Evolutionary conservation across 2,329 filamentous ascomycete species (phyloP).

Genomic region (Stachybotrys echinatus): DNA sequence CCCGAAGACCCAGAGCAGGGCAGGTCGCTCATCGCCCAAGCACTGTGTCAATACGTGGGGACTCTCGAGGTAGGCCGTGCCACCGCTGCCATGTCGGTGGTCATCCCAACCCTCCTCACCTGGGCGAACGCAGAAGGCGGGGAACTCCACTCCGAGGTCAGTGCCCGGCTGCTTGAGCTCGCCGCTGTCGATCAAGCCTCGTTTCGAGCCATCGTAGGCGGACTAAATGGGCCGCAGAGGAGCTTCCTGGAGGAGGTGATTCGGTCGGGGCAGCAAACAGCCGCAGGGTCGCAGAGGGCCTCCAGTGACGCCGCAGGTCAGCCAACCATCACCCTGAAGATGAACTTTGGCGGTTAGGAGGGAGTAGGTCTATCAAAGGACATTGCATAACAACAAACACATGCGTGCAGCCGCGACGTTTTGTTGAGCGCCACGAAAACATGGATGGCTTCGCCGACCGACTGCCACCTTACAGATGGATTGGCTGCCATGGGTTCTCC

Average conservation of each 20-base stretch:
- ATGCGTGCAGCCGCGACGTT: no score
- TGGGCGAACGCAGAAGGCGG: conserved; percentile 62
- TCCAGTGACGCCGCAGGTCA: conserved; percentile 42
- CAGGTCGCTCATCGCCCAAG: conserved; percentile 64
- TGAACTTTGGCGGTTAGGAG: conserved; percentile 67
- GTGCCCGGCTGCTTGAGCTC: conserved; percentile 71
- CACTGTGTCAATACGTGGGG: conserved; percentile 67
- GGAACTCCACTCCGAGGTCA: conserved; percentile 65
- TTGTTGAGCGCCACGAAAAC: no score
- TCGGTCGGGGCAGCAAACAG: conserved; percentile 52
- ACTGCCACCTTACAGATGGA: no score
- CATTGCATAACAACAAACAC: no score
- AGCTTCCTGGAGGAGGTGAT: conserved; percentile 78
- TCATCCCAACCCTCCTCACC: conserved; percentile 72
- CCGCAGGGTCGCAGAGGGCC: conserved; percentile 31
- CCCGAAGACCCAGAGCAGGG: conserved; percentile 77
- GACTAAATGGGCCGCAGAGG: conserved; percentile 66
- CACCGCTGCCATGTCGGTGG: conserved; percentile 63
- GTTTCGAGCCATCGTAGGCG: conserved; percentile 70
- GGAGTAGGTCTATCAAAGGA: neutral
- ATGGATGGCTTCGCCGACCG: no score
- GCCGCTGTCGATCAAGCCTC: conserved; percentile 66
- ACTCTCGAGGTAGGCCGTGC: conserved; percentile 39
- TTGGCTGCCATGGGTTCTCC: no score
- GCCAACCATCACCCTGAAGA: conserved; percentile 89